Conservation (phyloP, 2,329 filamentous ascomycete genomes). For the Fusarium graminum region DNA sequence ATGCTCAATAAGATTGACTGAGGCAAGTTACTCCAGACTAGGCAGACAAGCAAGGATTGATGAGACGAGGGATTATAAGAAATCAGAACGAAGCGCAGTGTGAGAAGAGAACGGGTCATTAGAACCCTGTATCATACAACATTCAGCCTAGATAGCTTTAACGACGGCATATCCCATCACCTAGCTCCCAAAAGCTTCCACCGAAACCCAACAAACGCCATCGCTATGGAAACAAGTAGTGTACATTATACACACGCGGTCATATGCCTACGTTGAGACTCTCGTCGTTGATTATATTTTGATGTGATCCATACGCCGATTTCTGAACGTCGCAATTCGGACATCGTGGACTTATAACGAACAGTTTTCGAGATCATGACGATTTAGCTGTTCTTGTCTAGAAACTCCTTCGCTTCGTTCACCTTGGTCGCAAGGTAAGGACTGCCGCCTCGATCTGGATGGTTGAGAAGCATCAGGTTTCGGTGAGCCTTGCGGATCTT, state of each 20-base stretch:
- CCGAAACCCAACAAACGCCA: conserved; percentile 56
- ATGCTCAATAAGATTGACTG: conserved; percentile 29
- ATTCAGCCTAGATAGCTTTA: conserved; percentile 39
- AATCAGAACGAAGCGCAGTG: neutral
- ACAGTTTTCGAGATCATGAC: conserved; percentile 23
- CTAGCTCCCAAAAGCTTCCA: conserved; percentile 38
- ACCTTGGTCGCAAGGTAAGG: conserved; percentile 97
- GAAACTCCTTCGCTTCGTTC: conserved; percentile 96
- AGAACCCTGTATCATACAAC: conserved; percentile 45
- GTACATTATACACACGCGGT: conserved; percentile 53
- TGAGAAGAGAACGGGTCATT: conserved; percentile 48
- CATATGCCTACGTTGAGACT: conserved; percentile 26
- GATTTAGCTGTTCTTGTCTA: conserved; percentile 75
- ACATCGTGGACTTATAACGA: conserved; percentile 8
- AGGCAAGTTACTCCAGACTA: neutral
- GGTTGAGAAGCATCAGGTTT: conserved; percentile 95
- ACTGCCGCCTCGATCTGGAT: conserved; percentile 96
- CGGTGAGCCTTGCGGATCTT: conserved; percentile 96
- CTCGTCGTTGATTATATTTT: conserved; percentile 30
- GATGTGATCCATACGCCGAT: conserved; percentile 5
- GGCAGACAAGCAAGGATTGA: neutral
- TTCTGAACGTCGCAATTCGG: conserved; percentile 5
- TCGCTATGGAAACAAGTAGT: conserved; percentile 60
- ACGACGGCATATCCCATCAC: conserved; percentile 40
- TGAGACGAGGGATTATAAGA: neutral